Base-by-base conservation (phyloP, 2,329 filamentous ascomycete genomes). In the Fusarium sp. region DNA sequence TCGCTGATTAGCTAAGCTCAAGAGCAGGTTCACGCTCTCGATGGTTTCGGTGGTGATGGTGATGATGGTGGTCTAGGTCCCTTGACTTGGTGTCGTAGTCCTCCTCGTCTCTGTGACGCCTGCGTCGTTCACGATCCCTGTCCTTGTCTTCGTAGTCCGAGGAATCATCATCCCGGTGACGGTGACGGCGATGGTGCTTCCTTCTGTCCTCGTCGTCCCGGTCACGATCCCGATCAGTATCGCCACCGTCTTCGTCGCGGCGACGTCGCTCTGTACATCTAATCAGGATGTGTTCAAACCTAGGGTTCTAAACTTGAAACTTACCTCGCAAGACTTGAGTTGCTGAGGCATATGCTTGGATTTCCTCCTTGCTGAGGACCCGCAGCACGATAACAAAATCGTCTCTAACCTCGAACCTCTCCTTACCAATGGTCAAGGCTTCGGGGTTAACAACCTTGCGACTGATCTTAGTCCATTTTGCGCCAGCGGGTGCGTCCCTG, bases 341-440 rank as follows among this genome's bases (percentile, higher is more conserved):
- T 49, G 91, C 91, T 67, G 90, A 87, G 14, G 94, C 94, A 76
- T 97, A 94, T 34, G 89, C 90, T 79, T 97, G 92, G 57, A 98
- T 97, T 76, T 98, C 94, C 71, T 97, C 93, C 79, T 92, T 93
- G 47, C 89, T 92, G 76, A 98, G 79, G 9, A 98, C 95, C 57
- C 94, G 87, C 57, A 98, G 84, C 4, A 98, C 94, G 78, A 98
- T 97, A 62, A 98, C 94, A 78, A 94, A 97, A 75, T 97, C 94
- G 62, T 94, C 88, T n/a, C 94, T 88, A 73, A 97, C 92, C 80
- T 98, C 95, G 71, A 92, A 98, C 31, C 95, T 87, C 81, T 98
- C 94, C 73, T 96, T 92, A n/a, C 92, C 92, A 65, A 92, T 87
- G 60, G 93, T 92, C 46, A 98, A 82, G 1, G 94, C 94, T 72